Percentiles rank a stretch among this genome's conserved stretches.
These are phyloP conservation scores for Karstenula rhodostoma DNA, from an alignment of 2,329 filamentous ascomycete genomes.

Conservation along the genomic window DNA sequence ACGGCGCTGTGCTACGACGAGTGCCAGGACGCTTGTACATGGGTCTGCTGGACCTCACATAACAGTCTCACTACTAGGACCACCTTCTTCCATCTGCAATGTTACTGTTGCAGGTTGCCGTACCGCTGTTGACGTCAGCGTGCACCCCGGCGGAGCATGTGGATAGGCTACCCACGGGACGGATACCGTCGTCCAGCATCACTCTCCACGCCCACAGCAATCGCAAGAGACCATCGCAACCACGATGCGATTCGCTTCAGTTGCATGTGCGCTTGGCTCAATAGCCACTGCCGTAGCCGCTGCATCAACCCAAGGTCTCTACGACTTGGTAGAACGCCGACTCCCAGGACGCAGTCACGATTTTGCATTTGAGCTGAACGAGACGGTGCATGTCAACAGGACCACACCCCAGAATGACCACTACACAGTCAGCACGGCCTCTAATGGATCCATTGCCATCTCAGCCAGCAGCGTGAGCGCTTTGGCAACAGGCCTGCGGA, in stretches of 20 bases:
- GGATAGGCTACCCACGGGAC: constrained; percentile 3
- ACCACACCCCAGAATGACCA: constrained; percentile 21
- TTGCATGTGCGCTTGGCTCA: constrained; percentile 9
- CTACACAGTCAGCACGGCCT: constrained; percentile 24
- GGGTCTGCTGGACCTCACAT: neutral
- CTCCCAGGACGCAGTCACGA: constrained; percentile 26
- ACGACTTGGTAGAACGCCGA: constrained; percentile 34
- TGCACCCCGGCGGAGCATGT: constrained; percentile 13
- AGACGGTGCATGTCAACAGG: constrained; percentile 9
- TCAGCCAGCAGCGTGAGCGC: constrained; percentile 28
- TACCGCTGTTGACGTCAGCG: constrained; percentile 26
- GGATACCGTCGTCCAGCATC: constrained; percentile 12
- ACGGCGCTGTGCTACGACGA: neutral
- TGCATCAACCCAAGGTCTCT: constrained; percentile 27
- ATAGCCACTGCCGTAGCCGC: constrained; percentile 9
- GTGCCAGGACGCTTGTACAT: neutral
- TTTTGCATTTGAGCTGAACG: constrained; percentile 29
- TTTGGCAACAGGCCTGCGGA: constrained; percentile 46
- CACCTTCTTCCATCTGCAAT: neutral
- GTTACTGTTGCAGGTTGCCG: constrained; percentile 8
- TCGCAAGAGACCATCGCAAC: constrained; percentile 18
- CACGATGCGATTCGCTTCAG: constrained; percentile 18
- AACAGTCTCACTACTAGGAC: neutral
- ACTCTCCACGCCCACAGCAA: constrained; percentile 5
- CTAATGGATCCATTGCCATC: constrained; percentile 27